phyloP scores from a whole-genome alignment of 2,329 filamentous ascomycete species.

The Basipetospora chlamydospora region DNA sequence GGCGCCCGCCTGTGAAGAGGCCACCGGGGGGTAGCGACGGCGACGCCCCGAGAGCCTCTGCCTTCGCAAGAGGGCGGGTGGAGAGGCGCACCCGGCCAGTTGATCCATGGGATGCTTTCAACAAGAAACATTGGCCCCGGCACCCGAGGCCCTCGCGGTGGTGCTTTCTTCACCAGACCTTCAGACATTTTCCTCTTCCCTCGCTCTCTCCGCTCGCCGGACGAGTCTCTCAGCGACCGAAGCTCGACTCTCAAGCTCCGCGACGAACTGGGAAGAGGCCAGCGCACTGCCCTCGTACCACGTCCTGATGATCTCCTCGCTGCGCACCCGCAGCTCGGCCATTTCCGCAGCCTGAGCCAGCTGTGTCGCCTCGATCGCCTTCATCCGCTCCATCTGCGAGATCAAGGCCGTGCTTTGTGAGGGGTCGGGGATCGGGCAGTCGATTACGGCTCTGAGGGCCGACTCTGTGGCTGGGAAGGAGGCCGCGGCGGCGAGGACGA shows the following conservation, averaged over 20 bases:
- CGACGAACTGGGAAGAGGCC: conserved; percentile 52
- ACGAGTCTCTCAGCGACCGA: conserved; percentile 51
- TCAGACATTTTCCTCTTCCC: too few relatives aligned
- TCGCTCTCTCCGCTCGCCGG: conserved; percentile 46
- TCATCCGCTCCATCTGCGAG: conserved; percentile 45
- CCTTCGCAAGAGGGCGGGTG: too few relatives aligned
- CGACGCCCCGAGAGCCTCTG: too few relatives aligned
- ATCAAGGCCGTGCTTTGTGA: conserved; percentile 40
- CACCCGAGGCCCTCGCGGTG: too few relatives aligned
- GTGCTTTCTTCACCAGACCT: too few relatives aligned
- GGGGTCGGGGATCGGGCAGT: conserved; percentile 42
- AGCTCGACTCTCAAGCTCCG: conserved; percentile 55
- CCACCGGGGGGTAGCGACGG: too few relatives aligned
- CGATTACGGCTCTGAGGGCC: conserved; percentile 38
- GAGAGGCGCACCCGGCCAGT: too few relatives aligned
- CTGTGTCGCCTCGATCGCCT: conserved; percentile 44
- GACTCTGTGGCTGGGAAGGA: conserved; percentile 42
- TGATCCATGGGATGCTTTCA: too few relatives aligned
- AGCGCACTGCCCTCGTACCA: conserved; percentile 68
- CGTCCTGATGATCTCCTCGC: conserved; percentile 43
- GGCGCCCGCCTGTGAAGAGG: too few relatives aligned
- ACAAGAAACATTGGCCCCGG: too few relatives aligned
- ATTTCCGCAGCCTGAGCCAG: conserved; percentile 47
- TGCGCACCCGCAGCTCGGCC: conserved; percentile 46
- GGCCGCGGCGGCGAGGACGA: conserved; percentile 40